A percentile compares a stretch with the other conserved stretches of the same genome.
Conservation (phyloP, 2,329 filamentous ascomycete genomes). For the Botryosphaeria agaves region DNA sequence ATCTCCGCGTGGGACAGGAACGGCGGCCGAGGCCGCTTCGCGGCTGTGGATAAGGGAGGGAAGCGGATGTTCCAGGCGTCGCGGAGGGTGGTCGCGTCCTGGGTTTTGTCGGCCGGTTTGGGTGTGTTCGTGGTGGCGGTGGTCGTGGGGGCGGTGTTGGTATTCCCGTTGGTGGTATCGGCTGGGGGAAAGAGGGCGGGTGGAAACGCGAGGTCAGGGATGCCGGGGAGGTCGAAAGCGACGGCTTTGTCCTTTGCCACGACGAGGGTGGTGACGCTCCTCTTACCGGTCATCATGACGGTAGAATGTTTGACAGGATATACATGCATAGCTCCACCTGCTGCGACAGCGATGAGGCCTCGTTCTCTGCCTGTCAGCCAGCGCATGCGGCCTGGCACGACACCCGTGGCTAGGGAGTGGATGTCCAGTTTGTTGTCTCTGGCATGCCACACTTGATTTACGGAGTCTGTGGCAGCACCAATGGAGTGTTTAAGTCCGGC, state of each 20-base stretch:
- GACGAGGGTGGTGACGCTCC: constrained; percentile 4
- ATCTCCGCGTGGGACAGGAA: constrained; percentile 35
- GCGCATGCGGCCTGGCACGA: constrained; percentile 41
- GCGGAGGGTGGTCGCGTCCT: no score
- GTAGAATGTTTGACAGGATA: constrained; percentile 45
- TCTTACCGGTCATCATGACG: constrained; percentile 20
- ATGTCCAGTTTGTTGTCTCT: constrained; percentile 59
- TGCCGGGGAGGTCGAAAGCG: constrained; percentile 48
- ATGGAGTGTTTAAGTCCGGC: constrained; percentile 59
- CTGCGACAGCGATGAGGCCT: constrained; percentile 46
- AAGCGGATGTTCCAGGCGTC: no score
- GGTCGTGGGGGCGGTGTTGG: no score
- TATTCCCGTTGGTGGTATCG: no score
- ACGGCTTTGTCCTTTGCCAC: constrained; percentile 41
- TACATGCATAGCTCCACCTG: constrained; percentile 47
- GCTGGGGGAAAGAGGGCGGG: constrained; percentile 1
- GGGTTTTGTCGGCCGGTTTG: no score
- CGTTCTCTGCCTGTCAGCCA: constrained; percentile 48
- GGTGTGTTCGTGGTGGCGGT: no score
- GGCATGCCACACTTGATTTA: constrained; percentile 55
- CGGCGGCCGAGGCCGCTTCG: no score
- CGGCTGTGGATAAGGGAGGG: no score
- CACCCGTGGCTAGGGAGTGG: constrained; percentile 35
- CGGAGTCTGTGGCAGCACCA: constrained; percentile 49
- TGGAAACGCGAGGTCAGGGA: constrained; percentile 36